Evolutionary conservation across 208 protist genomes (phyloP), one percentile per base, ranked within the genome.

Genomic region (Hexamita inflata): DNA sequence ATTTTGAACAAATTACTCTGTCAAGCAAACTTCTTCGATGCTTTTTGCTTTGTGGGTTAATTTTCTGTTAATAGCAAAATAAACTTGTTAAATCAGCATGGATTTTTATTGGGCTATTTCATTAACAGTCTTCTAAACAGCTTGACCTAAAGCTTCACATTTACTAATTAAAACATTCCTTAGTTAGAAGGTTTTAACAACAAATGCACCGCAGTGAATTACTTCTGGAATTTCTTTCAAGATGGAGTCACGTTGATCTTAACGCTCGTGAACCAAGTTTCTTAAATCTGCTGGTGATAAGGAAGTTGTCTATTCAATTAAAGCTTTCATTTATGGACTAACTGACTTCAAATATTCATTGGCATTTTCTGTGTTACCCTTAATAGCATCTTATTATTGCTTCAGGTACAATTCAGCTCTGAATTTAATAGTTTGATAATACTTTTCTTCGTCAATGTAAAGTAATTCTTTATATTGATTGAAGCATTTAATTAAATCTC

Each of bases 361-460:
- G 38, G 15, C 35, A 45, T 4, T 70, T 35, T n/a, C 7, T 49
- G 19, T 34, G 4, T 70, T 19, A 34, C 34, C 60, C 60, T 66
- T 66, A 15, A 38, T 66, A 24, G 64, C 15, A 7, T 70, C 64
- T 32, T 19, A 11, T n/a, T 38, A n/a, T 32, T 42, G 9, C 35
- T 45, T 70, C 32, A 70, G 64, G n/a, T 70, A 70, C 4, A 70
- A 34, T 45, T 70, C 64, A 24, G 64, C 64, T 49, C 35, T n/a
- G 38, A 45, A 70, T n/a, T 49, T 40, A 11, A 70, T 45, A 24
- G 64, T 70, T 49, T 2, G 15, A n/a, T 7, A 7, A 7, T 34
- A 70, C n/a, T 70, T 70, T 19, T 70, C 64, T 49, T 70, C 64
- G n/a, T 70, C 64, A 30, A 70, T 4, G 11, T 45, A 4, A n/a